These are phyloP conservation scores for Penicillium sp. DNA, from an alignment of 2,329 filamentous ascomycete species.

Conservation along the genomic window DNA sequence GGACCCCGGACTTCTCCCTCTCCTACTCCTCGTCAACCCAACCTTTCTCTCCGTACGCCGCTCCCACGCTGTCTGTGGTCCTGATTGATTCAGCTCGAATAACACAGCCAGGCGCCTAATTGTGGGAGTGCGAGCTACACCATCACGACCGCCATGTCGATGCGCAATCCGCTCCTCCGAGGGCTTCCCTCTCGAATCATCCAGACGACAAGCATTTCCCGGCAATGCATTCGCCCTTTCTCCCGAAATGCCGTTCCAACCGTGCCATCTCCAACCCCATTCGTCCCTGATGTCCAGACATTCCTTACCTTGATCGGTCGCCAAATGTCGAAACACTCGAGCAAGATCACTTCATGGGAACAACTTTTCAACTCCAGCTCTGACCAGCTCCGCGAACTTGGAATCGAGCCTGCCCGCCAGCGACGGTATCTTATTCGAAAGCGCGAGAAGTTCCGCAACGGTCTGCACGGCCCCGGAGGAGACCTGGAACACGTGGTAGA, in stretches of 20 bases:
- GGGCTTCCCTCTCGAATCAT: conserved; percentile 31
- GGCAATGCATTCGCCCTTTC: conserved; percentile 44
- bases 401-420: conserved; percentile 81
- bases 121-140: background rate
- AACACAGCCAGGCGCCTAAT: background rate
- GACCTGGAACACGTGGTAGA: conserved; percentile 75
- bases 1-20: background rate
- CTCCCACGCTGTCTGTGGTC: too few species aligned
- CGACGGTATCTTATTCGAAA: conserved; percentile 85
- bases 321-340: conserved; percentile 76
- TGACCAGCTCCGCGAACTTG: conserved; percentile 76
- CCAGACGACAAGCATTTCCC: conserved; percentile 28
- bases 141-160: conserved; percentile 31
- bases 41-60: too few species aligned
- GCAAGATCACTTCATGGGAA: conserved; percentile 90
- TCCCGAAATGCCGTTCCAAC: conserved; percentile 48
- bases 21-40: background rate
- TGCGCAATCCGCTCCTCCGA: conserved; percentile 33
- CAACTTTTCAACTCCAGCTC: conserved; percentile 83
- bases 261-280: conserved; percentile 75
- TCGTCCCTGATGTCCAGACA: conserved; percentile 81
- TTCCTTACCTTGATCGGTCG: conserved; percentile 93
- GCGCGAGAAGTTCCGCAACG: conserved; percentile 81
- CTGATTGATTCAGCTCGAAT: background rate
- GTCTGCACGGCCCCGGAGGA: conserved; percentile 78